Base-by-base conservation (phyloP, 306 rosid genomes). In the Medicago arabica region DNA sequence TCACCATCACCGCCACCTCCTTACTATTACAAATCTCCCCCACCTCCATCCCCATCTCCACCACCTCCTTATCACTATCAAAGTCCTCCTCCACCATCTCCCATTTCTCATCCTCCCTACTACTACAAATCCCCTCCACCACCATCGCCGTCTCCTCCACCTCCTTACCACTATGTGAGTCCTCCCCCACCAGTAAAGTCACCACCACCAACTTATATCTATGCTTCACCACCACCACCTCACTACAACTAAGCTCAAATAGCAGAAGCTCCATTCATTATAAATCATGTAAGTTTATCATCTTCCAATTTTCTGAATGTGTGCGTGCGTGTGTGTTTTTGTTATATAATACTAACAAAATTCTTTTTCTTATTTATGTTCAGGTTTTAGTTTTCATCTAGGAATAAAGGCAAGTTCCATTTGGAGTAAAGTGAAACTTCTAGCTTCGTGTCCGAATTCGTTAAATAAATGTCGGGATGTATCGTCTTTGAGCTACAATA, bases 191-290 rank as follows among this genome's bases (percentile, higher is more conserved):
- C 87, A 0, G 69, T 13, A 51, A 82, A 77, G 67, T 76, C 85
- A 7, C 76, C 92, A 5, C 88, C 90, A 58, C 90, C 88, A 1
- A 82, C 11, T 66, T 89, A 89, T 85, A 81, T 85, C 59, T 89
- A 89, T 65, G 84, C 90, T 74, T 87, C 90, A 49, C 90, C 90
- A 54, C 90, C 90, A 49, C 90, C 90, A n/a, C 90, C 90, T 1
- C 51, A 50, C 8, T 72, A 80, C 67, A 81, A 82, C 66, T 94
- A 87, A 81, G 87, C 38, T 18, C 28, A 2, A 21, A 28, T 8
- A 17, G 59, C 23, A 8, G n/a, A 59, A n/a, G 31, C 67, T 38
- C 77, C 67, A 54, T 23, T 82, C 21, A n/a, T 79, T 40, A 69
- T 71, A 75, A 67, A 82, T 87, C 82, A 83, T 82, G 98, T 94